Evolutionary conservation across 768 basidiomycete species (phyloP), one percentile per base, ranked within the genome.

Genomic region (Mycena indigotica): DNA sequence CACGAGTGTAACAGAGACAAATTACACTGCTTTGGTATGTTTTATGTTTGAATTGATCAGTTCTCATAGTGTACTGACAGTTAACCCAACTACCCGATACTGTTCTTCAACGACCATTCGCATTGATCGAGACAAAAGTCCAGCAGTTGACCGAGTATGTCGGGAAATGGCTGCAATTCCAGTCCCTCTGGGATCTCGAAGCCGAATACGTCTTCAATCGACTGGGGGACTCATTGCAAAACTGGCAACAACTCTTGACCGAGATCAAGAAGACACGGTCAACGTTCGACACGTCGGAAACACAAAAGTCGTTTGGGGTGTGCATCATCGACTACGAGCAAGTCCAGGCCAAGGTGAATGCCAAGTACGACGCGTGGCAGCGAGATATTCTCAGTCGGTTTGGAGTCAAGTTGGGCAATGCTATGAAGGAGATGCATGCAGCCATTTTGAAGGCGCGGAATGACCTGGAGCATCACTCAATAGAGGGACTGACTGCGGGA

Each of bases 341-440:
- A 72, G 97, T 98, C 25, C 97, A 99, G 74, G 84, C 92, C 44
- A 84, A 95, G 64, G 97, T 99, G 67, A 98, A 98, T 72, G 93
- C 95, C 58, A 98, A 98, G 77, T 99, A 99, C 71, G 97, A 98
- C 70, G 79, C 93, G 19, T 98, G 97, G 96, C 96, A 98, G 78
- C 81, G 89, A 59, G 97, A 99, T 65, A 93, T 99, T 58, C 77
- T 98, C 63, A 88, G 86, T 60, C 81, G 94, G 46, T 98, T 98
- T 68, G 96, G 97, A 3, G 83, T 84, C 58, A 98, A 97, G 78
- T 81, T 99, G 55, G 93, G 94, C 3, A 89, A 88, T 58, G 88
- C 88, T 53, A 98, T 99, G 94, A 95, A 95, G 80, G 96, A 98
- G 74, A 93, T 95, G 84, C 94, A 98, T 74, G 89, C 93, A 15